Percentiles rank a stretch among this genome's conserved stretches.
Evolutionary conservation across 441 rosid species (phyloP).

Genomic region (Corymbia citriodora): DNA sequence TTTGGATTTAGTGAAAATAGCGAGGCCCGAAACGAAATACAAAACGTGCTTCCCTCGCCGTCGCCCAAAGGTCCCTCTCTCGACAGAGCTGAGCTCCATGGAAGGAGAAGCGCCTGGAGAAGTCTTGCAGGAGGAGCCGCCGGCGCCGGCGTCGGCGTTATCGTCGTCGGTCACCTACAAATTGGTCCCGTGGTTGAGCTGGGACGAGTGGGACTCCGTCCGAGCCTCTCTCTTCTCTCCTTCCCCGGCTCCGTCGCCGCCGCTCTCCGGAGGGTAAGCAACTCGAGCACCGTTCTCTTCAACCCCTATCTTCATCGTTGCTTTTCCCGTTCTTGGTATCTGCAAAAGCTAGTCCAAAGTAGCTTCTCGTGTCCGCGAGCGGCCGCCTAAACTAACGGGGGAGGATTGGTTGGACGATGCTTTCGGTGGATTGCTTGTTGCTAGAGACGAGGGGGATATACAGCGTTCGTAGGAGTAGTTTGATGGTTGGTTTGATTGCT

Average conservation of each 20-base stretch:
- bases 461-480: not conserved
- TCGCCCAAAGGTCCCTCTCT: not conserved
- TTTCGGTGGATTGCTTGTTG: not conserved
- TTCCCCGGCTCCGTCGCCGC: constrained; percentile 38
- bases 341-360: not conserved
- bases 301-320: not conserved
- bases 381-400: not conserved
- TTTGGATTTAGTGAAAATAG: not conserved
- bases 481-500: not conserved
- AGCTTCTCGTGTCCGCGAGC: not conserved
- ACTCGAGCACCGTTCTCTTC: not conserved
- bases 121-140: constrained; percentile 1
- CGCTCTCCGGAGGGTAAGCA: constrained; percentile 65
- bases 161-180: constrained; percentile 38
- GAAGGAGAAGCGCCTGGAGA: constrained; percentile 31
- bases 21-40: not conserved
- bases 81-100: not conserved
- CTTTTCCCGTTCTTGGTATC: not conserved
- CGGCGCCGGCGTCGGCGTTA: constrained; percentile 7
- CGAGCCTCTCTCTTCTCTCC: constrained; percentile 79
- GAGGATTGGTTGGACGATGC: not conserved
- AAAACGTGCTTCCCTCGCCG: not conserved
- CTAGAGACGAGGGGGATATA: not conserved
- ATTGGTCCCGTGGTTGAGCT: constrained; percentile 85
- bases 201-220: constrained; percentile 93